Evolutionary conservation across 208 protist genomes (phyloP), one percentile per base, ranked within the genome.

Genomic region (Jaenimonas drosophilae): DNA sequence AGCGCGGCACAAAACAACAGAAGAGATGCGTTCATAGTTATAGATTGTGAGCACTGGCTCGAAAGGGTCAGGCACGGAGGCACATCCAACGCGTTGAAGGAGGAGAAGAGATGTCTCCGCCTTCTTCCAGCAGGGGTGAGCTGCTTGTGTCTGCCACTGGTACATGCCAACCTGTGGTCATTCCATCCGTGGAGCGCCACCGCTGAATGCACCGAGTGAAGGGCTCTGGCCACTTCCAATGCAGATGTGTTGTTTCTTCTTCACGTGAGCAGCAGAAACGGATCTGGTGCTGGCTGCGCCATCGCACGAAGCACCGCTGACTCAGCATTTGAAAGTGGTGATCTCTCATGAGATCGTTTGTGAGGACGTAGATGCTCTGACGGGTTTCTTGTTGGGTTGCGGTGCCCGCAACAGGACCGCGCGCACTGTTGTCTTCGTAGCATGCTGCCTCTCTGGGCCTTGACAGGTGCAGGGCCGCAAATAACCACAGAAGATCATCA

Each of bases 301-400:
- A 91, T 16, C 82, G 82, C 42, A 66, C 45, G 43, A 91, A 88
- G 48, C 48, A 66, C 9, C 70, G 68, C 5, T 62, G 75, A 42
- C 73, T 87, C 30, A 91, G 59, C 23, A 91, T 34, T 33, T 59
- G 40, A 40, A 91, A 91, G 57, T 85, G 75, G 48, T 91, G 82
- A 44, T 91, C 82, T 11, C 77, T 76, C 75, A 91, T 86, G 42
- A 64, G 60, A 49, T 91, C 82, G 54, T 91, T 91, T 16, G 77
- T 86, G 17, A 83, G 41, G 3, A 91, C 61, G 47, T 66, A 64
- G n/a, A 70, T 64, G 16, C 61, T 54, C 21, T 51, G 50, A 17
- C 50, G 38, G 2, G 21, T 38, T 36, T 58, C 47, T 5, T 46
- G 24, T 36, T n/a, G 40, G 24, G 17, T 42, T 16, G 51, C 20